Base-by-base conservation (phyloP, 129 eudicot genomes). In the Flaveria bidentis region DNA sequence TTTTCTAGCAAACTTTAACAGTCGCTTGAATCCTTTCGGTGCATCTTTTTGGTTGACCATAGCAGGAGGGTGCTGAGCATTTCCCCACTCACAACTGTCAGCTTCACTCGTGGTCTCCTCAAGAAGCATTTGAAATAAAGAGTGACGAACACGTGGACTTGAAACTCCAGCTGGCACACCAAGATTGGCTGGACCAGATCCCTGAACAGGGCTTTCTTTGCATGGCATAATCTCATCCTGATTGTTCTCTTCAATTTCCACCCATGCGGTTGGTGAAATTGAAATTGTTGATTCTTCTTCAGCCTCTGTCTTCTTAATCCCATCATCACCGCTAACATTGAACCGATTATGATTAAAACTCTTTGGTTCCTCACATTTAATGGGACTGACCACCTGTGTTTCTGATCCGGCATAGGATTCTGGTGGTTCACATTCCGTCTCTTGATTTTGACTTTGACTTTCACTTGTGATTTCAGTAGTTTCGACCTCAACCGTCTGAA, bases 51-150 rank as follows among this genome's bases (percentile, higher is more conserved):
- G 98, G 85, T 88, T 86, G 68, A 87, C 85, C 87, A 90, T 82
- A 17, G 88, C 74, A 62, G 93, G 93, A n/a, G 97, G 96, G 60
- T 88, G 87, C 50, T 94, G 97, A 49, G 97, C 99, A 78, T 87
- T 91, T 58, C 99, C 99, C 99, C 99, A 94, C 72, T 94, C 99
- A 75, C 83, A 75, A 60, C 81, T 72, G 70, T 94, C 97, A 11
- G 92, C 81, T 80, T 94, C 99, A 73, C 91, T 87, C 49, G 82
- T 93, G 81, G 82, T 94, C 85, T 94, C 99, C 74, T 94, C 91
- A 14, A 94, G 97, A 82, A 94, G 93, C 99, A 94, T 94, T 61
- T 94, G 99, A 65, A 96, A 94, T 26, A 94, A 83, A 53, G 99
- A 94, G 76, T 94, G 97, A 8, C 94, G 97, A 62, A 91, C 93